phyloP scores from a whole-genome alignment of 148 eudicot species.

The Silene uniflora region DNA sequence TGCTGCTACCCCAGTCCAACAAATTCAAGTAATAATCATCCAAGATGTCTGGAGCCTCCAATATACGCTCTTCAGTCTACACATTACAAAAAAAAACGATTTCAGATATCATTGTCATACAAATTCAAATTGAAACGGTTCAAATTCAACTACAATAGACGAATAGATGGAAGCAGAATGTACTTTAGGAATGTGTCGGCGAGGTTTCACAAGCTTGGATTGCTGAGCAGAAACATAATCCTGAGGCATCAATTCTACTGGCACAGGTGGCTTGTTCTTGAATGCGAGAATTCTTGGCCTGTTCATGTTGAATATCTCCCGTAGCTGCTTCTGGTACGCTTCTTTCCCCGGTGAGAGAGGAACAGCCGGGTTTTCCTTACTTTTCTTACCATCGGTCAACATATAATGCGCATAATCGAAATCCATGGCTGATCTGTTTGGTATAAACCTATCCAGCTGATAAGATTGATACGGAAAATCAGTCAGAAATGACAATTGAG shows the following conservation, averaged over 20 bases:
- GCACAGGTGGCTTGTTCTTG: conserved; percentile 86
- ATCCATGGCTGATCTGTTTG: conserved; percentile 92
- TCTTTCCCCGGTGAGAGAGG: conserved; percentile 69
- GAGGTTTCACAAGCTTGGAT: conserved; percentile 58
- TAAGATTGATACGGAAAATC: not conserved
- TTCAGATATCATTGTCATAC: not conserved
- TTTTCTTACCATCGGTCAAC: conserved; percentile 78
- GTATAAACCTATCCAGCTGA: conserved; percentile 94
- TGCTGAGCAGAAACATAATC: conserved; percentile 51
- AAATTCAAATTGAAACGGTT: not conserved
- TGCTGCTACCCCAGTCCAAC: conserved; percentile 87
- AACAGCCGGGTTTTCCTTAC: conserved; percentile 66
- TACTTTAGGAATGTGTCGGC: conserved; percentile 89
- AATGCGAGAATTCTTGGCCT: conserved; percentile 82
- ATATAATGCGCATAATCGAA: conserved; percentile 83
- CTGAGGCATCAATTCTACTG: conserved; percentile 52
- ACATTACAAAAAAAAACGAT: not conserved
- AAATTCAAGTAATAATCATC: conserved; percentile 91
- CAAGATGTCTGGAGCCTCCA: conserved; percentile 84
- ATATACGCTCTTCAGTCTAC: conserved; percentile 85
- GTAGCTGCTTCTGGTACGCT: conserved; percentile 76
- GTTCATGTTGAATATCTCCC: conserved; percentile 85
- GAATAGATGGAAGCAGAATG: not conserved
- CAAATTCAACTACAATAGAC: not conserved
- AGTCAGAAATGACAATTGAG: conserved; percentile 9